A percentile compares a stretch with the other conserved stretches of the same genome.
Evolutionary conservation across 176 grass and related monocot species (phyloP).

Genomic region (Alopecurus myosuroides): DNA sequence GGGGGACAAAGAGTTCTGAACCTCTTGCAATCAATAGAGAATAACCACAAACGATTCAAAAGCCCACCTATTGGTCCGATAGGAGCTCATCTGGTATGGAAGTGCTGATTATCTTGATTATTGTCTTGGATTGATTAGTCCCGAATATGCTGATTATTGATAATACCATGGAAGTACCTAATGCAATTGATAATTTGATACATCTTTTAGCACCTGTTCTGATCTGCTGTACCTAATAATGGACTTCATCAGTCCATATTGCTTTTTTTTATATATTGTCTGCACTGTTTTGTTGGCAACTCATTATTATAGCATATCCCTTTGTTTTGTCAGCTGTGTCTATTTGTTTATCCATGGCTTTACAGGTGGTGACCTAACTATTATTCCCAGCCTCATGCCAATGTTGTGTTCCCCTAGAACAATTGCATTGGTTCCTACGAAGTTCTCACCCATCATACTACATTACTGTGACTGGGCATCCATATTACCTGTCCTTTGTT

Average conservation of each 20-base stretch:
- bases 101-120: constrained; percentile 21
- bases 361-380: neutral
- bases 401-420: neutral
- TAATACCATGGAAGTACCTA: neutral
- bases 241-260: neutral
- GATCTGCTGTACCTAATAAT: neutral
- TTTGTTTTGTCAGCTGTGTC: neutral
- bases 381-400: neutral
- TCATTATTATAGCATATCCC: neutral
- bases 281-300: neutral
- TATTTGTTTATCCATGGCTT: neutral
- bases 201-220: neutral
- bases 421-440: neutral
- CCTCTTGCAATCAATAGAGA: constrained; percentile 63
- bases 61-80: constrained; percentile 83
- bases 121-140: neutral
- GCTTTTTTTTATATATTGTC: neutral
- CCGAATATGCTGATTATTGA: neutral
- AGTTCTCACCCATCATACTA: neutral
- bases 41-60: constrained; percentile 48
- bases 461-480: neutral
- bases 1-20: constrained; percentile 64
- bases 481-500: neutral
- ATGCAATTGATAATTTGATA: neutral
- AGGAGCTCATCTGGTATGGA: constrained; percentile 76